Percentiles rank a stretch among this genome's conserved stretches.
Evolutionary conservation across 2,329 filamentous ascomycete species (phyloP).

Genomic region (Sarocladium kiliense): DNA sequence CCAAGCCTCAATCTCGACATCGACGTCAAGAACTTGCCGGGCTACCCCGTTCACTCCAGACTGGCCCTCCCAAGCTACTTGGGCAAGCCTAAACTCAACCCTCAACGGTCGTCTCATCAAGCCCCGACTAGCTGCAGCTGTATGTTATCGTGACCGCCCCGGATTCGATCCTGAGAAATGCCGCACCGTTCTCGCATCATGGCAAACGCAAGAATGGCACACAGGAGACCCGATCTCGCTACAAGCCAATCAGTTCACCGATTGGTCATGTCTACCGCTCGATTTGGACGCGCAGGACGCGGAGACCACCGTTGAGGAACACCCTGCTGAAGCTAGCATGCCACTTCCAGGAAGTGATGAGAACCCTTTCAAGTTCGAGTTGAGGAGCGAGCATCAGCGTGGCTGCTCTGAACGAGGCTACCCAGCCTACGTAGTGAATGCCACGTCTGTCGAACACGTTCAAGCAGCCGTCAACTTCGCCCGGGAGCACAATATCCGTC

Average conservation of each 20-base stretch:
- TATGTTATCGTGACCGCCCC: conserved; percentile 23
- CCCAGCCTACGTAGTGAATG: conserved; percentile 31
- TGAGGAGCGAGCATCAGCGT: background rate
- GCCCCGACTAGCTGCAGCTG: conserved; percentile 28
- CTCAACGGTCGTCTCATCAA: conserved; percentile 32
- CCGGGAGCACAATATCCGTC: conserved; percentile 34
- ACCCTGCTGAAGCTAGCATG: background rate
- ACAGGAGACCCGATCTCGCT: conserved; percentile 23
- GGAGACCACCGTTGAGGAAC: background rate
- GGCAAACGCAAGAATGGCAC: conserved; percentile 24
- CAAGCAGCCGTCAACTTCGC: conserved; percentile 37
- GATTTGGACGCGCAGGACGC: conserved; percentile 22
- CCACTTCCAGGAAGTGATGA: background rate
- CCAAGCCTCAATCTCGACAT: background rate
- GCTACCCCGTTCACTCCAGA: conserved; percentile 36
- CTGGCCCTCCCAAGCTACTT: conserved; percentile 43
- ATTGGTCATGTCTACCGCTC: conserved; percentile 45
- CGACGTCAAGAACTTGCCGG: conserved; percentile 35
- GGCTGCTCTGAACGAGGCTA: conserved; percentile 30
- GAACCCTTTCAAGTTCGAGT: background rate
- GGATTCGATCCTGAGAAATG: conserved; percentile 25
- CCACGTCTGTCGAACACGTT: conserved; percentile 26
- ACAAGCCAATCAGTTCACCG: conserved; percentile 37
- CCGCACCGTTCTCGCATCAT: conserved; percentile 14
- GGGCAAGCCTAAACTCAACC: conserved; percentile 40